phyloP scores from a whole-genome alignment of 1,284 basidiomycete species.

The Sanghuangporus baumii region DNA sequence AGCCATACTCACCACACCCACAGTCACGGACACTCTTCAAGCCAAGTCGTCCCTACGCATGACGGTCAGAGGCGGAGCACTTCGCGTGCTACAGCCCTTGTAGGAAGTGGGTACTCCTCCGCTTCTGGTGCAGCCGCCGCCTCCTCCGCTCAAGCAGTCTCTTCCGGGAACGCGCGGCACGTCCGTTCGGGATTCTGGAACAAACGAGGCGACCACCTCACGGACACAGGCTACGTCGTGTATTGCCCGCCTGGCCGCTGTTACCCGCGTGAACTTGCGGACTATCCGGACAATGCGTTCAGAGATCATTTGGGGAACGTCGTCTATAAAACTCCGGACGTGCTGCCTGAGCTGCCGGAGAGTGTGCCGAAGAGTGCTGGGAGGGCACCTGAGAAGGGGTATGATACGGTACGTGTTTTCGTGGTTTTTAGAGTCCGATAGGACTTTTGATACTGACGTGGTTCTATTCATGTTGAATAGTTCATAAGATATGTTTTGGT shows the following conservation, averaged over 20 bases:
- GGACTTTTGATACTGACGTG: background rate
- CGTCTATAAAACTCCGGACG: constrained; percentile 3
- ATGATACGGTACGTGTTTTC: constrained; percentile 11
- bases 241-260: constrained; percentile 48
- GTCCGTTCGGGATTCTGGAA: constrained; percentile 63
- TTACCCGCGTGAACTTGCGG: constrained; percentile 51
- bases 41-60: background rate
- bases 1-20: background rate
- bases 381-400: constrained; percentile 7
- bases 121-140: background rate
- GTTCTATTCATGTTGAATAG: background rate
- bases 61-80: constrained; percentile 2
- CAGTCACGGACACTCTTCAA: background rate
- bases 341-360: constrained; percentile 9
- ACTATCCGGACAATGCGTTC: constrained; percentile 40
- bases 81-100: constrained; percentile 7
- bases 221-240: constrained; percentile 47
- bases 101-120: background rate
- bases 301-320: constrained; percentile 11
- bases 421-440: background rate
- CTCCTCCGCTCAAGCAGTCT: background rate
- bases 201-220: constrained; percentile 60
- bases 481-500: constrained; percentile 13
- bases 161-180: constrained; percentile 15
- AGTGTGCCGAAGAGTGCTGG: constrained; percentile 8